Evolutionary conservation across 2,329 filamentous ascomycete genomes (phyloP).

Genomic region (Cytospora mali): DNA sequence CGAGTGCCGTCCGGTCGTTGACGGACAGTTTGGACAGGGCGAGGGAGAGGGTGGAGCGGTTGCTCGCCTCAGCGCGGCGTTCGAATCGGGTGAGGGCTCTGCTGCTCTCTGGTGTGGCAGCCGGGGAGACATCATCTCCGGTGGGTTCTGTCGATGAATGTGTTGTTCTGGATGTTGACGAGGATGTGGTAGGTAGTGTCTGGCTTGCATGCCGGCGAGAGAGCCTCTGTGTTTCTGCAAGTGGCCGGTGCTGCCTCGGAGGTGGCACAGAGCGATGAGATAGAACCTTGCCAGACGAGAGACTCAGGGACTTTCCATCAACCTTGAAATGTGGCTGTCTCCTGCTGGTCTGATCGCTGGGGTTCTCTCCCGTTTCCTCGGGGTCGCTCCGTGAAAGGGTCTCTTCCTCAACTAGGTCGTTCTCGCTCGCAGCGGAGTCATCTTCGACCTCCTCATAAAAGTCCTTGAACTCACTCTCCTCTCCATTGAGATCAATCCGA

Average conservation of each 20-base stretch:
- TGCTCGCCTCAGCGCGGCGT: conserved; percentile 10
- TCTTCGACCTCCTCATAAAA: conserved; percentile 36
- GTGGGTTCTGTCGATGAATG: background rate
- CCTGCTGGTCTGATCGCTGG: background rate
- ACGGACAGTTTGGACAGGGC: conserved; percentile 30
- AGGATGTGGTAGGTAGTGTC: background rate
- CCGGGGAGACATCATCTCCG: background rate
- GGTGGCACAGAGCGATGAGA: conserved; percentile 33
- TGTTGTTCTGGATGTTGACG: background rate
- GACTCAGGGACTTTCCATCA: conserved; percentile 34
- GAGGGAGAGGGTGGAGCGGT: background rate
- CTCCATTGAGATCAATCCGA: conserved; percentile 38
- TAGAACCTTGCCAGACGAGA: conserved; percentile 41
- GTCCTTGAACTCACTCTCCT: conserved; percentile 39
- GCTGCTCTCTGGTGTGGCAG: background rate
- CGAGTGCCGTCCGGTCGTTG: conserved; percentile 34
- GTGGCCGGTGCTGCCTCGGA: conserved; percentile 3
- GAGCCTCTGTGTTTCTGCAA: conserved; percentile 4
- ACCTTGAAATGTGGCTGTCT: background rate
- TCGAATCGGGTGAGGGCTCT: background rate
- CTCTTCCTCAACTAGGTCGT: background rate
- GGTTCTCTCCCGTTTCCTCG: background rate
- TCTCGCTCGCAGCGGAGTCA: background rate
- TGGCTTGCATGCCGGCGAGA: background rate
- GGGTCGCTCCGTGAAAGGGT: background rate